A percentile compares a stretch with the other conserved stretches of the same genome.
Evolutionary conservation across 2,329 filamentous ascomycete species (phyloP).

Genomic region (Simplicillium aogashimaense): DNA sequence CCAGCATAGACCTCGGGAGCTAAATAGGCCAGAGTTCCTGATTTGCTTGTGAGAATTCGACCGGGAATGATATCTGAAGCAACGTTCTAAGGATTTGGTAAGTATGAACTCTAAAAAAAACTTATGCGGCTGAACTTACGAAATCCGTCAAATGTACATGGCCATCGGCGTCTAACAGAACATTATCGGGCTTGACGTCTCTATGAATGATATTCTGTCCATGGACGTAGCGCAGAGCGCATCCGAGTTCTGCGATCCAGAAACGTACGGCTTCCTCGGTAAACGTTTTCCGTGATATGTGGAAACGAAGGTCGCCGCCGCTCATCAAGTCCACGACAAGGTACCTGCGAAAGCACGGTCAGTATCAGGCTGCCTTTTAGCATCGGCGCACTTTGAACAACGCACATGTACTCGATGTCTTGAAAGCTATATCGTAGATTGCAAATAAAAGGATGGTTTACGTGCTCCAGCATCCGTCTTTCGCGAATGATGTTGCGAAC

Average conservation of each 20-base stretch:
- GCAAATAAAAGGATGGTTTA: conserved; percentile 96
- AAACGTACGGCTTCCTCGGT: conserved; percentile 95
- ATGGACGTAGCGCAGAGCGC: conserved; percentile 81
- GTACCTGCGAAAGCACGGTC: conserved; percentile 50
- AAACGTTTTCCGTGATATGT: conserved; percentile 96
- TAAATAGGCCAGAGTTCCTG: conserved; percentile 89
- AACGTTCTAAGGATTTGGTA: conserved; percentile 65
- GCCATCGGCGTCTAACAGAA: conserved; percentile 76
- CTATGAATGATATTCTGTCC: conserved; percentile 80
- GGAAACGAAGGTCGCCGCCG: conserved; percentile 90
- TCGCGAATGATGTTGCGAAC: conserved; percentile 97
- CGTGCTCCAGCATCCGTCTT: conserved; percentile 92
- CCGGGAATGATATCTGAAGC: conserved; percentile 84
- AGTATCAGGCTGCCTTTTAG: neutral
- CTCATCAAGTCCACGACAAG: conserved; percentile 98
- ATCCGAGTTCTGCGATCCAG: conserved; percentile 92
- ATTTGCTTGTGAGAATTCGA: conserved; percentile 85
- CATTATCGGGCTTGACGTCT: conserved; percentile 88
- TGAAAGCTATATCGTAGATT: conserved; percentile 99
- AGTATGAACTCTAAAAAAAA: conserved; percentile 7
- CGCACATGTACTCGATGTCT: conserved; percentile 96
- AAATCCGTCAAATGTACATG: conserved; percentile 98
- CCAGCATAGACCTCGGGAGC: conserved; percentile 92
- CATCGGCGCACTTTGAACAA: conserved; percentile 5
- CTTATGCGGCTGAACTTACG: conserved; percentile 41